Evolutionary conservation across 2,329 filamentous ascomycete species (phyloP), one percentile per base, ranked within the genome.

Genomic region (Mycosphaerella arachidis): DNA sequence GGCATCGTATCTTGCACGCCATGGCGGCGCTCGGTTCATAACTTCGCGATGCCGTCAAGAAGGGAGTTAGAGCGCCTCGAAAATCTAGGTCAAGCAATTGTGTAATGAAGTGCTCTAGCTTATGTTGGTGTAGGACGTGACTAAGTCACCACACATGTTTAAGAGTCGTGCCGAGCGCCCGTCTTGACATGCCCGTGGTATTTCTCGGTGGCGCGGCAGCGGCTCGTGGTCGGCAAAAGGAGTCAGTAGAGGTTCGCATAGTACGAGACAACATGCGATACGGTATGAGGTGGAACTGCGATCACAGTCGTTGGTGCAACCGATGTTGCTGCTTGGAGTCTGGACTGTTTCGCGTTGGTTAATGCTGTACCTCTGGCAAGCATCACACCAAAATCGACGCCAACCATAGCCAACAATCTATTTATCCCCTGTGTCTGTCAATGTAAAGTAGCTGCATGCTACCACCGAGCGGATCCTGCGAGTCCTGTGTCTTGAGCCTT

Each of bases 331-430:
- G 4, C 7, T 33, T 16, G 48, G n/a, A 16, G 37, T 13, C 16
- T n/a, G 12, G 37, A 3, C 12, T n/a, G 16, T 18, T 16, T 40
- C 13, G 13, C 37, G 37, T 18, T 43, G 12, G 37, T 43, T 10
- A 4, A 20, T 18, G 50, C 31, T n/a, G 51, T 31, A 31, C 29
- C 13, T 18, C 37, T 43, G n/a, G 37, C 37, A 43, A 43, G 37
- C 37, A 43, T 43, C 37, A 43, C 37, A 4, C 27, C 50, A 52
- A 43, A 16, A 43, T 43, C 37, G 37, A 43, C 37, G 37, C 37
- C 46, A 52, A 52, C 31, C 31, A 37, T 31, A 53, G 37, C 51
- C 51, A 53, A 40, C 51, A 52, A 43, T 27, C 48, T 30, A 35
- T 12, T 37, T 30, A 53, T 24, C 51, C 51, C 27, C 31, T 37